phyloP scores from a whole-genome alignment of 305 asterid species.

The Ilex paraguariensis region DNA sequence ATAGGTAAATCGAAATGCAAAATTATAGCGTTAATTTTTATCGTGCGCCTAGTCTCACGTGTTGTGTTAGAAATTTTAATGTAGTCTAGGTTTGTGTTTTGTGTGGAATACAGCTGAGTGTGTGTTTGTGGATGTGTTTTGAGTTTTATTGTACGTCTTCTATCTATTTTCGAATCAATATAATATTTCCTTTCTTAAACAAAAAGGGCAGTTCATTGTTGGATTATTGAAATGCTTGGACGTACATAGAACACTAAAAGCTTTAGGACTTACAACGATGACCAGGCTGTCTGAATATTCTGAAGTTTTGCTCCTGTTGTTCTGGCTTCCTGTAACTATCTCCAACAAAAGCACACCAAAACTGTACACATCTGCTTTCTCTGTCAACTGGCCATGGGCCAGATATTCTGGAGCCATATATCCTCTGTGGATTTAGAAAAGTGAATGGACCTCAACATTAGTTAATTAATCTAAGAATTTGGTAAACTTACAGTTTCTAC shows the following conservation, averaged over 20 bases:
- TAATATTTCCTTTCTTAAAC: background rate
- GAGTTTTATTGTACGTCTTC: too few relatives aligned
- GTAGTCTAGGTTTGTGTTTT: background rate
- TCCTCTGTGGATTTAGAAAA: slow-evolving; percentile 48
- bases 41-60: background rate
- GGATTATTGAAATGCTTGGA: background rate
- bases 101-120: background rate
- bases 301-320: slow-evolving; percentile 53
- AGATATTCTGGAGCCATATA: slow-evolving; percentile 97
- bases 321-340: slow-evolving; percentile 65
- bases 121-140: too few relatives aligned
- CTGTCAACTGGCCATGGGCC: slow-evolving; percentile 77
- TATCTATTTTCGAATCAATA: too few relatives aligned
- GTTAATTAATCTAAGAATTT: too few relatives aligned
- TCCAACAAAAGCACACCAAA: slow-evolving; percentile 85
- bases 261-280: slow-evolving; percentile 38
- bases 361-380: slow-evolving; percentile 81
- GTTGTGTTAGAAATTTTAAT: too few relatives aligned
- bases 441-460: too few relatives aligned
- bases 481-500: too few relatives aligned
- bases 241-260: slow-evolving; percentile 1
- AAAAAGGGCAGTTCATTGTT: background rate
- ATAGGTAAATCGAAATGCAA: background rate
- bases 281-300: slow-evolving; percentile 67
- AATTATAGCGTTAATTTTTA: background rate